Evolutionary conservation across 805 yeast species (phyloP), one percentile per base, ranked within the genome.

Genomic region (Ogataea saltuana): DNA sequence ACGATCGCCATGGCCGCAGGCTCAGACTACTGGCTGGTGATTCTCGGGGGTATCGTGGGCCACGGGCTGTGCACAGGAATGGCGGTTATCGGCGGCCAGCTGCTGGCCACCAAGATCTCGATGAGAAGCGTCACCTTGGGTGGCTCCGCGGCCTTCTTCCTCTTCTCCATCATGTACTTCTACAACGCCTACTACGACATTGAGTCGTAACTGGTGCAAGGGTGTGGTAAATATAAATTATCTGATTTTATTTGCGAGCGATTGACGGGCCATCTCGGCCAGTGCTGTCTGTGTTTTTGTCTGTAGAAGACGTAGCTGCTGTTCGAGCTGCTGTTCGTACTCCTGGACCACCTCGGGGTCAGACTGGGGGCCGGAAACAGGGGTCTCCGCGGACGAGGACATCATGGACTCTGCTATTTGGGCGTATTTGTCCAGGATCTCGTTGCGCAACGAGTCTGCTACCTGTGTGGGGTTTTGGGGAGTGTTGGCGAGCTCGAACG

Each of bases 1-100:
- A 93, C 97, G 25, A 89, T 93, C 57, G 98, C 98, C 30, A 85
- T 93, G 95, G 97, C 98, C 41, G 96, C 99, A 1, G 97, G 97
- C 29, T 82, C 88, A 33, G 85, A 89, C 64, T 93, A 88, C 68
- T 83, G 93, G 90, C 74, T 74, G 53, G 95, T 90, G 29, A 88
- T 91, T 35, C 54, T 82, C 35, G 99, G 99, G 48, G 96, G 95
- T 16, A 79, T 88, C 28, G 64, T 84, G 32, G 99, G 99, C 25
- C 99, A 93, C 65, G 81, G 84, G 8, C 35, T 85, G 8, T 93
- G 98, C 68, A 87, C 97, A 0, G 79, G 78, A 25, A 78, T 88
- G 46, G 98, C 99, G n/a, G 95, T 91, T 33, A 39, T 87, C 42
- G 97, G 98, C 38, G 99, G 99, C 22, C 86, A 85, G 68, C 74